Evolutionary conservation across 140 eudicot genomes (phyloP), one percentile per base, ranked within the genome.

Genomic region (Stevia rebaudiana): DNA sequence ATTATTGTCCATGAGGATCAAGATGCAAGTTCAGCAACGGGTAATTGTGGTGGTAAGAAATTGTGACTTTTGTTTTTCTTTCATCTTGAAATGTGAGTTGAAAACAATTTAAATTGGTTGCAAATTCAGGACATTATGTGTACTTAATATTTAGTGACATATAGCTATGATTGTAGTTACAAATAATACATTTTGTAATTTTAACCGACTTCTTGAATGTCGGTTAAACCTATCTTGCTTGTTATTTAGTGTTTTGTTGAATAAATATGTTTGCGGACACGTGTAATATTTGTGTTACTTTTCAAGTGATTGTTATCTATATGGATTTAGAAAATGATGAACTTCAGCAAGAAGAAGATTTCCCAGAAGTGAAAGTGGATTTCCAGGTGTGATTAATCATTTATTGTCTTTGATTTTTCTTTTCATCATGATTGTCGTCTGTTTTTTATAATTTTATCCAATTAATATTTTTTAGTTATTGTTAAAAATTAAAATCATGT

Each of bases 361-460:
- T 87, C 62, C 80, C 83, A 35, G 96, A 91, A 80, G 98, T 91
- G 64, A 87, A 81, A 85, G 81, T 84, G 19, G 82, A 71, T 28
- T 91, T 84, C 51, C 95, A 91, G 96, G 98, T 87, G 57, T 25
- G 52, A 56, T 56, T 17, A 7, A 48, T 43, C 44, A 52, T 74
- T 9, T 56, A 24, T 76, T 39, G 17, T 51, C 68, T 6, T 21
- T 66, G 24, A 51, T 40, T 59, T 56, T 33, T 41, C 8, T 37
- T 55, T 24, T 44, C 19, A 43, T 43, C 6, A 10, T 25, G 7
- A n/a, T n/a, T n/a, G n/a, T 10, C 43, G 46, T 35, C 51, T 54
- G 6, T 33, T 21, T 9, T 65, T 9, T 10, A 6, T 16, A 33
- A 13, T 36, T 44, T 58, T 47, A 22, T 63, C 6, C 58, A 33